Evolutionary conservation across 768 basidiomycete species (phyloP).

Genomic region (Nevesoporus exiguus): DNA sequence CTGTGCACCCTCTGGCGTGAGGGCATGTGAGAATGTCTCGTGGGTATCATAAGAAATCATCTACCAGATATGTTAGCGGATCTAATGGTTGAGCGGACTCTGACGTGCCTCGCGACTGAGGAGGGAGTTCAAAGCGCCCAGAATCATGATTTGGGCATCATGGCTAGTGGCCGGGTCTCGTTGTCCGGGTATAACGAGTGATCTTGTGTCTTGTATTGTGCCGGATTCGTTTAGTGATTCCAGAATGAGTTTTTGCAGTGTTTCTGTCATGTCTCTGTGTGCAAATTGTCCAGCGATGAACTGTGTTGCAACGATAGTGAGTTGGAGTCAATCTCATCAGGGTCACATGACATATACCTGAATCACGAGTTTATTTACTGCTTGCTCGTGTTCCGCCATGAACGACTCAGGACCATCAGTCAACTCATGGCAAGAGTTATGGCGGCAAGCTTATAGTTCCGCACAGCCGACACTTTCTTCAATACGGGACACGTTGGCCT

Average conservation of each 20-base stretch:
- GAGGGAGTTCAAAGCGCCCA: conserved; percentile 90
- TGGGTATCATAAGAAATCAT: conserved; percentile 82
- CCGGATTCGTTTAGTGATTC: conserved; percentile 59
- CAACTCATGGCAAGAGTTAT: conserved; percentile 30
- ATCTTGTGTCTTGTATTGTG: conserved; percentile 64
- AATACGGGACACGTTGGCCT: conserved; percentile 41
- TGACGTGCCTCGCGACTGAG: conserved; percentile 72
- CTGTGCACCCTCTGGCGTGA: conserved; percentile 79
- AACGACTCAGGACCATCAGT: conserved; percentile 4
- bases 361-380: too few relatives aligned
- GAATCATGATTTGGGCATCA: conserved; percentile 79
- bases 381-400: conserved; percentile 11
- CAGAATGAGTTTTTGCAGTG: conserved; percentile 76
- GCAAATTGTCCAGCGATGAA: conserved; percentile 3
- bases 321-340: conserved; percentile 18
- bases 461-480: conserved; percentile 53
- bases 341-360: conserved; percentile 15
- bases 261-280: conserved; percentile 57
- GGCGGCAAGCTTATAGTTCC: conserved; percentile 64
- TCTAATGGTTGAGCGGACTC: conserved; percentile 1
- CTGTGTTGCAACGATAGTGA: neutral
- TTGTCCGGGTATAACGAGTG: conserved; percentile 64
- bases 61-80: conserved; percentile 37
- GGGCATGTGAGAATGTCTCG: conserved; percentile 67
- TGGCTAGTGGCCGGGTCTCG: conserved; percentile 53